Percentiles rank a stretch among this genome's conserved stretches.
Conservation (phyloP, 768 basidiomycete genomes). For the Pleurotus sapidus region DNA sequence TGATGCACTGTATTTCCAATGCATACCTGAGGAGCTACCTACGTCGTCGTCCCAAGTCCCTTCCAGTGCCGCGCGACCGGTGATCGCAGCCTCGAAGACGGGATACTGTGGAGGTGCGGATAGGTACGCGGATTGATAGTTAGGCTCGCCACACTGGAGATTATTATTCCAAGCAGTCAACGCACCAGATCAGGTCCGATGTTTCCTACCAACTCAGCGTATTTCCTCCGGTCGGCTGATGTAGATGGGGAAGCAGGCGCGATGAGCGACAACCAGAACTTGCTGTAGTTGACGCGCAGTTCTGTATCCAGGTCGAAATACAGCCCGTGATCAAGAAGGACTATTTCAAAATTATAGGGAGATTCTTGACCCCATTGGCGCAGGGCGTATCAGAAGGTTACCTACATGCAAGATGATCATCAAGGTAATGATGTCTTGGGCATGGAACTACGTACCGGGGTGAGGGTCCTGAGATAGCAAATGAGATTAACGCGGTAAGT, state of each 20-base stretch:
- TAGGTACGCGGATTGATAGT: neutral
- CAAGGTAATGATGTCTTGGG: neutral
- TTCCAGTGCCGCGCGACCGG: slow-evolving; percentile 74
- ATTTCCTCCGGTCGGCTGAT: slow-evolving; percentile 71
- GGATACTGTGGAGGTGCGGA: slow-evolving; percentile 60
- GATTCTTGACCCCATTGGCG: slow-evolving; percentile 57
- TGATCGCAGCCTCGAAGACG: slow-evolving; percentile 92
- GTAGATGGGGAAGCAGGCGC: slow-evolving; percentile 63
- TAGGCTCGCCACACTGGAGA: neutral
- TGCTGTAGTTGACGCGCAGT: slow-evolving; percentile 80
- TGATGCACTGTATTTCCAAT: neutral
- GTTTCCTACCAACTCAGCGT: slow-evolving; percentile 89
- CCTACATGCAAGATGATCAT: slow-evolving; percentile 37
- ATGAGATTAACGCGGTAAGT: neutral
- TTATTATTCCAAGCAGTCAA: slow-evolving; percentile 11
- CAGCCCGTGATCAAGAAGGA: slow-evolving; percentile 89
- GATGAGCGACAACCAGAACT: slow-evolving; percentile 90
- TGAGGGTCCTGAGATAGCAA: slow-evolving; percentile 70
- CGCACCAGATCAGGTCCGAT: slow-evolving; percentile 82
- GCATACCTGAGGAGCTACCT: slow-evolving; percentile 21
- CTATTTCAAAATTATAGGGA: slow-evolving; percentile 95
- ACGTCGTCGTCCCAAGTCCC: slow-evolving; percentile 51
- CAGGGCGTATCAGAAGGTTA: slow-evolving; percentile 87
- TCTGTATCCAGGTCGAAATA: slow-evolving; percentile 88
- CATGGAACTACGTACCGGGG: slow-evolving; percentile 48